Conservation (phyloP, 305 asterid genomes). For the Solanum hybrid region DNA sequence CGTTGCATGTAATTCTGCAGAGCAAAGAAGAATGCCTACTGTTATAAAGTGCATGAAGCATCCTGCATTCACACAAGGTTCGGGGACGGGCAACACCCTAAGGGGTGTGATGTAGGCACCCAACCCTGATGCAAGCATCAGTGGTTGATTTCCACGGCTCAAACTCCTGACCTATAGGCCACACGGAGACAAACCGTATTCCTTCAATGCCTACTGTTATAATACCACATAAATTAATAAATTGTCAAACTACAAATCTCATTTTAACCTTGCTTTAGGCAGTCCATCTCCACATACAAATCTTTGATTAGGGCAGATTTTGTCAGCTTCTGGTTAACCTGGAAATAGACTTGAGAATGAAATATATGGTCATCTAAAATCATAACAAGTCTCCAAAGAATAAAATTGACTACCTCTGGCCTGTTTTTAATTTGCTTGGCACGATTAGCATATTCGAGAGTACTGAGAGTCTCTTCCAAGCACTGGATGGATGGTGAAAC, state of each 20-base stretch:
- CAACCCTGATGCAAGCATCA: background rate
- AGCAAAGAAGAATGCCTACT: background rate
- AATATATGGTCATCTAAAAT: background rate
- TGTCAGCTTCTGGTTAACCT: constrained; percentile 39
- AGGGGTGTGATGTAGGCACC: background rate
- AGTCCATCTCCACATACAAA: constrained; percentile 27
- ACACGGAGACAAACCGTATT: background rate
- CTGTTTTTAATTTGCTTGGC: constrained; percentile 46
- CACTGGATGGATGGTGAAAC: constrained; percentile 40
- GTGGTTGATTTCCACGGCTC: background rate
- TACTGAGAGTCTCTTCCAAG: constrained; percentile 53
- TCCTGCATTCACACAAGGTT: background rate
- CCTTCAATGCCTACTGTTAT: background rate
- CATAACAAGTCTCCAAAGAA: background rate
- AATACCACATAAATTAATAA: background rate
- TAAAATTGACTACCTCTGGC: constrained; percentile 35
- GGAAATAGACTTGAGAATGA: background rate
- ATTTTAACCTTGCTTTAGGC: constrained; percentile 31
- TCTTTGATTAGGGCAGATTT: constrained; percentile 29
- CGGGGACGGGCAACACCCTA: background rate
- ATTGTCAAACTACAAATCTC: background rate
- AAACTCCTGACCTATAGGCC: background rate
- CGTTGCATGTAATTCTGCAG: constrained; percentile 24
- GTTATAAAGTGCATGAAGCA: background rate
- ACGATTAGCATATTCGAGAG: constrained; percentile 46